A percentile compares a stretch with the other conserved stretches of the same genome.
phyloP scores from a whole-genome alignment of 768 basidiomycete species.

The Thelephora ganbajun region DNA sequence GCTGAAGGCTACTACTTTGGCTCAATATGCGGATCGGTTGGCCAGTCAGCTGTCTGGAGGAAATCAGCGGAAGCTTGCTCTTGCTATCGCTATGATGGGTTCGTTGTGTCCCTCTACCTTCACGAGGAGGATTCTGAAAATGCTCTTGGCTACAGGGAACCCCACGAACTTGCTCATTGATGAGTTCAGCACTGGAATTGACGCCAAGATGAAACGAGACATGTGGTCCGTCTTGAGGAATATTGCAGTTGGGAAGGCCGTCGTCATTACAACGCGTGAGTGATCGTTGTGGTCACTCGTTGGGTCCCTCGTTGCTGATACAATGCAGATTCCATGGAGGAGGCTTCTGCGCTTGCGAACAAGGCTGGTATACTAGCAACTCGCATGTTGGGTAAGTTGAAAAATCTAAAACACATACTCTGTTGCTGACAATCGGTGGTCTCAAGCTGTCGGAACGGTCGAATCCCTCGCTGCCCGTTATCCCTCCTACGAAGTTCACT shows the following conservation, averaged over 20 bases:
- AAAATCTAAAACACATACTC: not conserved
- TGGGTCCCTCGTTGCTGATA: not conserved
- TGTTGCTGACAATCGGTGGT: slow-evolving; percentile 1
- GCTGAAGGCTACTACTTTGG: slow-evolving; percentile 42
- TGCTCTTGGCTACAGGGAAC: slow-evolving; percentile 33
- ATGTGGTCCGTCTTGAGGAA: slow-evolving; percentile 67
- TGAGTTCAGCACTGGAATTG: slow-evolving; percentile 74
- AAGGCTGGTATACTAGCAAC: slow-evolving; percentile 68
- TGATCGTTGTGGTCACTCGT: slow-evolving; percentile 4
- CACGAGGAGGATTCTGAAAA: not conserved
- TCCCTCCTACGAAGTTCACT: slow-evolving; percentile 66
- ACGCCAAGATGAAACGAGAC: slow-evolving; percentile 72
- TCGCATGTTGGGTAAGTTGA: slow-evolving; percentile 46
- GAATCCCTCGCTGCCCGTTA: slow-evolving; percentile 51
- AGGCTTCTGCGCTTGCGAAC: slow-evolving; percentile 63
- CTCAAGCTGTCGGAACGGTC: slow-evolving; percentile 50
- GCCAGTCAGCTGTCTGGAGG: slow-evolving; percentile 69
- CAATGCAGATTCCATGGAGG: slow-evolving; percentile 64
- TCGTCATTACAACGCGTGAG: slow-evolving; percentile 60
- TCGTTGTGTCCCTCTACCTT: slow-evolving; percentile 3
- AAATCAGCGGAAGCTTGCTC: slow-evolving; percentile 61
- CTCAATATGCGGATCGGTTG: slow-evolving; percentile 49
- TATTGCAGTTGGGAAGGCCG: slow-evolving; percentile 53
- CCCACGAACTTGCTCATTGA: slow-evolving; percentile 70
- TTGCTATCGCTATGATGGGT: slow-evolving; percentile 70